These are phyloP conservation scores for Mycena sp. DNA, from an alignment of 1,284 basidiomycete species.

Conservation along the genomic window DNA sequence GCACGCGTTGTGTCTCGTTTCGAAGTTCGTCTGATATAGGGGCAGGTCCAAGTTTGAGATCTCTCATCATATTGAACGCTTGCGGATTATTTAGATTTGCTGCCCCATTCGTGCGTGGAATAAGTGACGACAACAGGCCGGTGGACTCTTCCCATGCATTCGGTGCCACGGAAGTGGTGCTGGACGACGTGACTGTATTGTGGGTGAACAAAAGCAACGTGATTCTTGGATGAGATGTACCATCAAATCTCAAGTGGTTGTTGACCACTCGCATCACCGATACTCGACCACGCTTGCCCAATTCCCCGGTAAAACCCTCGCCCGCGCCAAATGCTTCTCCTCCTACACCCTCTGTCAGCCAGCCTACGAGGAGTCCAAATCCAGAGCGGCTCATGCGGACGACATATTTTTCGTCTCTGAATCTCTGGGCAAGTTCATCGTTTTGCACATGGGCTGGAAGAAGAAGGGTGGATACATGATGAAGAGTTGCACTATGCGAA, in stretches of 20 bases:
- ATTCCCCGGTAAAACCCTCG: conserved; percentile 85
- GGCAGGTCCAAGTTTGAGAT: conserved; percentile 85
- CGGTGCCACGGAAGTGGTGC: conserved; percentile 67
- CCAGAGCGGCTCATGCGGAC: conserved; percentile 93
- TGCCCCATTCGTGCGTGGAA: conserved; percentile 67
- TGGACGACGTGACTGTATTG: conserved; percentile 71
- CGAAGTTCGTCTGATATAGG: conserved; percentile 83
- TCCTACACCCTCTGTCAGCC: conserved; percentile 94
- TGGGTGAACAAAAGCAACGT: conserved; percentile 34
- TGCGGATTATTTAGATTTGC: conserved; percentile 61
- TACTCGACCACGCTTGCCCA: conserved; percentile 80
- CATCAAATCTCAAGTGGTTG: conserved; percentile 91
- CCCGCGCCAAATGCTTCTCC: conserved; percentile 86
- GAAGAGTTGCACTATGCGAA: conserved; percentile 77
- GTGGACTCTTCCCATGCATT: conserved; percentile 85
- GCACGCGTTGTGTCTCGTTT: conserved; percentile 78
- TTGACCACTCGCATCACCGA: conserved; percentile 95
- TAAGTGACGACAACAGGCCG: conserved; percentile 80
- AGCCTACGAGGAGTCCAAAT: conserved; percentile 92
- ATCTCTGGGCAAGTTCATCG: conserved; percentile 86
- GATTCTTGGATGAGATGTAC: conserved; percentile 53
- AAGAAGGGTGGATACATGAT: conserved; percentile 85
- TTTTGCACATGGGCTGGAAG: conserved; percentile 88
- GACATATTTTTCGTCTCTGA: conserved; percentile 91
- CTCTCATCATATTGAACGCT: conserved; percentile 77